A percentile compares a stretch with the other conserved stretches of the same genome.
phyloP scores from a whole-genome alignment of 2,329 filamentous ascomycete genomes.

The Microdochium bolleyi region DNA sequence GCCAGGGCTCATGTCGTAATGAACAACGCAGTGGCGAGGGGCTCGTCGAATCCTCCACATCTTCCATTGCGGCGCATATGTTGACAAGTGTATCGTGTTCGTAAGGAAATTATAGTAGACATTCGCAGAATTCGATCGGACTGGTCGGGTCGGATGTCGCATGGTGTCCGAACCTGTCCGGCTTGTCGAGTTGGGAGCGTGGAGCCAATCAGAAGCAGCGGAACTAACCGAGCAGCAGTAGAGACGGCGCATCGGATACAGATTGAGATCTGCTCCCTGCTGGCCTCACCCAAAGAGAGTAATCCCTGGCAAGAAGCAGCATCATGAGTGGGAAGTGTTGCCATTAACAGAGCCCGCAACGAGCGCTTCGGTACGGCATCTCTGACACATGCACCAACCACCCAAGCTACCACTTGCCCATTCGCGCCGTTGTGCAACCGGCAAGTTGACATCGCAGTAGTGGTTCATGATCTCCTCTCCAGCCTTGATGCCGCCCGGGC shows the following conservation, averaged over 20 bases:
- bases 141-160: too few relatives aligned
- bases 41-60: too few relatives aligned
- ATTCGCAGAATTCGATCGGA: background rate
- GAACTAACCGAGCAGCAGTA: too few relatives aligned
- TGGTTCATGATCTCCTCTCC: constrained; percentile 88
- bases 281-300: too few relatives aligned
- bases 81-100: background rate
- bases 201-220: too few relatives aligned
- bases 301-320: too few relatives aligned
- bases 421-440: constrained; percentile 73
- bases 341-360: constrained; percentile 3
- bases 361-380: constrained; percentile 67
- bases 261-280: too few relatives aligned
- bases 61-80: background rate
- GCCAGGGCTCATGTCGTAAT: background rate
- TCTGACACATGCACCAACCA: constrained; percentile 77
- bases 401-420: constrained; percentile 86
- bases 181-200: too few relatives aligned
- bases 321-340: too few relatives aligned
- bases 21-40: too few relatives aligned
- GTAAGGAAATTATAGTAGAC: background rate
- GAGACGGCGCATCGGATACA: too few relatives aligned
- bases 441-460: constrained; percentile 80
- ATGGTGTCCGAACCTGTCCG: too few relatives aligned
- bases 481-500: constrained; percentile 55